Percentiles rank a stretch among this genome's conserved stretches.
phyloP scores from a whole-genome alignment of 2,329 filamentous ascomycete genomes.

The Cladophialophora chaetospira region DNA sequence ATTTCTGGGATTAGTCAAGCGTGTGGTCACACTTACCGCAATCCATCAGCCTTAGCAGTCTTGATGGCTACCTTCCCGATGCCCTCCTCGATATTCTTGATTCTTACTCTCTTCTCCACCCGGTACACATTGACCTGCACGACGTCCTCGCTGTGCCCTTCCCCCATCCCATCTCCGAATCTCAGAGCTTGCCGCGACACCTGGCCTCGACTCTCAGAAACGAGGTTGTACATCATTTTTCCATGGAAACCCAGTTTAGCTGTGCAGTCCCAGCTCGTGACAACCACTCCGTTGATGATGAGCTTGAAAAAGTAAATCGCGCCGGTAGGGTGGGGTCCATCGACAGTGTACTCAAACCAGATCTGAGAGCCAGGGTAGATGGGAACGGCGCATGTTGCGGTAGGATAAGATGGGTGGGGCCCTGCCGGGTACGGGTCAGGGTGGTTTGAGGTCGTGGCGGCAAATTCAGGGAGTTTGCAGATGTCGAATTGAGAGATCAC shows the following conservation, averaged over 20 bases:
- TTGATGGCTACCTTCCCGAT: constrained; percentile 7
- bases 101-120: constrained; percentile 27
- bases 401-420: constrained; percentile 16
- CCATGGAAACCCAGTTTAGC: constrained; percentile 31
- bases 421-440: too few species aligned
- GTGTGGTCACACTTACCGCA: constrained; percentile 19
- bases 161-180: constrained; percentile 23
- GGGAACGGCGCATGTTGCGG: constrained; percentile 28
- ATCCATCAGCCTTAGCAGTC: constrained; percentile 11
- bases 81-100: constrained; percentile 17
- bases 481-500: constrained; percentile 33
- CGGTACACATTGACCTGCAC: constrained; percentile 31
- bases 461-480: constrained; percentile 30
- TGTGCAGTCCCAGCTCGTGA: constrained; percentile 32
- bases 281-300: constrained; percentile 20
- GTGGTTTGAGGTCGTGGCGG: neutral
- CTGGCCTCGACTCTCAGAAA: constrained; percentile 12
- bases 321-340: constrained; percentile 32
- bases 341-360: constrained; percentile 34
- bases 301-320: constrained; percentile 33
- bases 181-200: constrained; percentile 26
- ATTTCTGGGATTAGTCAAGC: neutral
- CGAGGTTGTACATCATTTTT: constrained; percentile 32
- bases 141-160: constrained; percentile 21
- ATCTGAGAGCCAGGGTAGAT: constrained; percentile 32